Base-by-base conservation (phyloP, 768 basidiomycete species). In the Mycena alexandri region DNA sequence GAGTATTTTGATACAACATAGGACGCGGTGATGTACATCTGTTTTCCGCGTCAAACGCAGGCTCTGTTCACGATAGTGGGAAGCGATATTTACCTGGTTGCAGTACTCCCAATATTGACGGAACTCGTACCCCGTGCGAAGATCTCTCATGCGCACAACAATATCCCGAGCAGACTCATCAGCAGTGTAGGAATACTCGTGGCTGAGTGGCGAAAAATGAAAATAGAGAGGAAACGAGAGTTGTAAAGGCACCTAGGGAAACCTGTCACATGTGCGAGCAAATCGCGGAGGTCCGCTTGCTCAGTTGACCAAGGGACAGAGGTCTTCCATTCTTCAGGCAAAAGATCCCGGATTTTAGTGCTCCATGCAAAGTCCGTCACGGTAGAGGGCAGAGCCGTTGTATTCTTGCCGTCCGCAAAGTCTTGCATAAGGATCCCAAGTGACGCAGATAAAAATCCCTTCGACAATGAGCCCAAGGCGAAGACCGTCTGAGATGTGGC, bases 341-440 rank as follows among this genome's bases (percentile, higher is more conserved):
- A 73, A 8, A 84, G 16, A 44, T 82, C 80, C 25, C 51, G 65
- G 47, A 84, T 36, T 65, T 76, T 79, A 0, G 81, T 80, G 16
- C 77, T 69, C 82, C 82, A 84, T 5, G 69, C 75, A 14, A 84
- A 61, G 55, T 77, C 72, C 1, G 61, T 60, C 22, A 82, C 21
- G 8, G 70, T 69, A 0, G 61, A 21, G 0, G 83, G 83, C 3
- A 84, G 75, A 9, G 74, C 73, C 0, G 82, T 79, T 8, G 69
- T 65, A 46, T 82, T 83, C 24, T 70, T 73, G 3, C 81, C 77
- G 14, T 73, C 62, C 16, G 74, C 75, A 67, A 79, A 83, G 67
- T 83, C 83, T 29, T 82, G 79, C 52, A 84, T 80, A 24, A 84
- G 75, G 14, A 85, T 77, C 5, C 84, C 83, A 1, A 84, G 54